Conservation (phyloP, 176 grass and related monocot species). For the Triticum timopheevii region DNA sequence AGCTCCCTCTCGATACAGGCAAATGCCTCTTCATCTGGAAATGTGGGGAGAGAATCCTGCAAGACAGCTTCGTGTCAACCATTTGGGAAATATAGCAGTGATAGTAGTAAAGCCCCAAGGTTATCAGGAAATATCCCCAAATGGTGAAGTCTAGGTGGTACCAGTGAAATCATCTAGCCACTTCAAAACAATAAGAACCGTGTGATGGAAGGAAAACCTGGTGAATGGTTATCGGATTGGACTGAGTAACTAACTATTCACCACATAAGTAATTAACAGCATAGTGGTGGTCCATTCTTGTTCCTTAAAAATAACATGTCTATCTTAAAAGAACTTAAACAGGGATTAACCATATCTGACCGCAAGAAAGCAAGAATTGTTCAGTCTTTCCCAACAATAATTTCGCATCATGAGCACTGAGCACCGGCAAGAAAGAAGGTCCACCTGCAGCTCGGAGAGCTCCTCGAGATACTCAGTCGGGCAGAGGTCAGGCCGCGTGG, state of each 20-base stretch:
- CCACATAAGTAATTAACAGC: background rate
- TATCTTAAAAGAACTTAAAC: background rate
- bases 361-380: background rate
- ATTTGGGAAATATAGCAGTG: background rate
- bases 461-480: constrained; percentile 92
- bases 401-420: background rate
- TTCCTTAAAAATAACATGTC: background rate
- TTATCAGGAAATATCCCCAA: background rate
- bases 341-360: background rate
- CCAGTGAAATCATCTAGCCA: background rate
- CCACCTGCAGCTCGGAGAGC: constrained; percentile 90
- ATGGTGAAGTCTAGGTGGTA: background rate
- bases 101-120: background rate
- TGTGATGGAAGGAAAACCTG: background rate
- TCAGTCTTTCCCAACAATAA: background rate
- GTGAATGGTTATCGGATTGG: background rate
- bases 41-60: constrained; percentile 95
- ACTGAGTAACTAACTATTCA: background rate
- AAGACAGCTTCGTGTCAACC: constrained; percentile 28
- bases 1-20: constrained; percentile 88
- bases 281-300: background rate
- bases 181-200: background rate
- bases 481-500: constrained; percentile 88
- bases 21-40: constrained; percentile 91
- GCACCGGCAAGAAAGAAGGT: background rate